These are phyloP conservation scores for Hyaloperonospora brassicae DNA, from an alignment of 352 stramenopile genomes.

Conservation along the genomic window DNA sequence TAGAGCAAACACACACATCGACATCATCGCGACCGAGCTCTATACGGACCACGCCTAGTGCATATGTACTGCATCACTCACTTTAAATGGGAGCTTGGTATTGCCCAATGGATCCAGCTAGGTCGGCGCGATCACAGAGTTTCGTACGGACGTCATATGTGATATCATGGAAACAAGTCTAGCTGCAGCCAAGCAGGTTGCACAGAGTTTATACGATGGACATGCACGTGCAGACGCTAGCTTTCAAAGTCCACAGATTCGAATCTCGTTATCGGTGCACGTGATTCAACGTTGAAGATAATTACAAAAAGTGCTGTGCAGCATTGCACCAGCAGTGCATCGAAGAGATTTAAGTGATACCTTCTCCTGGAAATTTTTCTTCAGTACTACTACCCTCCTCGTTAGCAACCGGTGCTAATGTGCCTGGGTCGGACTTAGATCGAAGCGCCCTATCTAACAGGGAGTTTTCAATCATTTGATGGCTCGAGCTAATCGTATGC, in stretches of 20 bases:
- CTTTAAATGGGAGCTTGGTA: too few relatives aligned
- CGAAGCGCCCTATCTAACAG: conserved; percentile 37
- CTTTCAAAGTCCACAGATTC: too few relatives aligned
- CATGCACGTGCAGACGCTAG: too few relatives aligned
- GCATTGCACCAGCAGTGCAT: too few relatives aligned
- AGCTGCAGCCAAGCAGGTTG: too few relatives aligned
- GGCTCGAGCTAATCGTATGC: conserved; percentile 51
- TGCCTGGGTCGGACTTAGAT: conserved; percentile 10
- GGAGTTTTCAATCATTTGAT: conserved; percentile 70
- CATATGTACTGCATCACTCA: not conserved
- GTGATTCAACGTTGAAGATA: not conserved
- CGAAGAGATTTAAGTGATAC: conserved; percentile 1
- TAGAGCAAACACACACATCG: too few relatives aligned
- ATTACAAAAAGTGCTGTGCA: conserved; percentile 16
- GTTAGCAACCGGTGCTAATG: conserved; percentile 11
- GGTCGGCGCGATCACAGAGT: too few relatives aligned
- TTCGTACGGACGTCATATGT: too few relatives aligned
- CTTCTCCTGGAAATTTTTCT: conserved; percentile 9
- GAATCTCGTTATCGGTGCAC: not conserved
- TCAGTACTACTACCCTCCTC: conserved; percentile 11
- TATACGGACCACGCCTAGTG: conserved; percentile 7
- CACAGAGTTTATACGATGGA: too few relatives aligned
- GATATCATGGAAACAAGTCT: too few relatives aligned
- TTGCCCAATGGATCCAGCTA: too few relatives aligned
- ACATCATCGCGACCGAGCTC: conserved; percentile 13